phyloP scores from a whole-genome alignment of 1,284 basidiomycete species.

The Coriolopsis trogii region DNA sequence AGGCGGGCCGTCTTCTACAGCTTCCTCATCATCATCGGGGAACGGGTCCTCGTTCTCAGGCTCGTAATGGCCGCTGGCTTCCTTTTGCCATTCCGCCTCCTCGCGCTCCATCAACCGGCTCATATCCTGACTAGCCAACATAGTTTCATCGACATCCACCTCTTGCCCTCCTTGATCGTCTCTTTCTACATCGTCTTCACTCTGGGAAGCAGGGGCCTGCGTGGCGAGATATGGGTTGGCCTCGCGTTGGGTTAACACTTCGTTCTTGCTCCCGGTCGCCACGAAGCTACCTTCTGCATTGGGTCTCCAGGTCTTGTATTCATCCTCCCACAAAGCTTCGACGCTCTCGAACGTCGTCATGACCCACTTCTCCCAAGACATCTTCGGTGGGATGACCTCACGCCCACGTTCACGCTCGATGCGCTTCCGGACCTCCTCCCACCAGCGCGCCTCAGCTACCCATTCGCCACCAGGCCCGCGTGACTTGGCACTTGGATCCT shows the following conservation, averaged over 20 bases:
- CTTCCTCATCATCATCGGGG: constrained; percentile 32
- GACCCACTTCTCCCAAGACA: constrained; percentile 63
- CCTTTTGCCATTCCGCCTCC: constrained; percentile 40
- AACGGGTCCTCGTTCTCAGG: constrained; percentile 32
- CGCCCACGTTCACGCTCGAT: constrained; percentile 53
- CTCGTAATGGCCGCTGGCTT: constrained; percentile 31
- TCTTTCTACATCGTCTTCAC: constrained; percentile 6
- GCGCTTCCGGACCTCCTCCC: constrained; percentile 61
- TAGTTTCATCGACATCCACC: constrained; percentile 57
- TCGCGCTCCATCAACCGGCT: constrained; percentile 42
- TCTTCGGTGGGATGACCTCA: constrained; percentile 30
- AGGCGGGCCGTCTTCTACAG: constrained; percentile 34
- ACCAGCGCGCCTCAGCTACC: constrained; percentile 71
- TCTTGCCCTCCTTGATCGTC: constrained; percentile 23
- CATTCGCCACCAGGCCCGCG: constrained; percentile 62
- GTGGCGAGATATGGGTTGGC: constrained; percentile 35
- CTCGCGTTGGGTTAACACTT: constrained; percentile 6
- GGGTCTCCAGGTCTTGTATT: constrained; percentile 61
- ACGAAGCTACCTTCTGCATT: not conserved
- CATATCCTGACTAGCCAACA: constrained; percentile 56
- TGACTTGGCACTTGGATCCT: constrained; percentile 63
- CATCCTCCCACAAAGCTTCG: constrained; percentile 71
- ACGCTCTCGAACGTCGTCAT: constrained; percentile 90
- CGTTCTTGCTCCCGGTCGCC: not conserved
- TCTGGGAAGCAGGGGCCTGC: not conserved